These are phyloP conservation scores for Tilletiopsis washingtonensis DNA, from an alignment of 1,284 basidiomycete species.

Conservation along the genomic window DNA sequence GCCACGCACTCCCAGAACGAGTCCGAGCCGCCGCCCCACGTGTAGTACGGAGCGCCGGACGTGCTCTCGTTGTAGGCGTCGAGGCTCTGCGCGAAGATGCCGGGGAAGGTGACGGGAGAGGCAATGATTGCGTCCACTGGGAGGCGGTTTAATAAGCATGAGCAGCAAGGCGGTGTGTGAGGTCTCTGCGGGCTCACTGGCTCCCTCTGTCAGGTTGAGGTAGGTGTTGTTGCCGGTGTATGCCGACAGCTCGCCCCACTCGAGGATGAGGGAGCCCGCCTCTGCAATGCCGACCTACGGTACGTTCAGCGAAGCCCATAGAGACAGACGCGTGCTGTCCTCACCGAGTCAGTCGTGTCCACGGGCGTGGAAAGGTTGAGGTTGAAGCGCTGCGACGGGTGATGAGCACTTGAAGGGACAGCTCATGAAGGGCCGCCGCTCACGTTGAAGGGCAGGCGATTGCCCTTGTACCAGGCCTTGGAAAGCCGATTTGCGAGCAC, in stretches of 20 bases:
- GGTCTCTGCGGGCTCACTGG: too few relatives aligned
- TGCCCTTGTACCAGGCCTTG: slow-evolving; percentile 7
- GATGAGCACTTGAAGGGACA: not conserved
- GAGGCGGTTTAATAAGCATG: too few relatives aligned
- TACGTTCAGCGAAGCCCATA: too few relatives aligned
- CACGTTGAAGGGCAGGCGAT: slow-evolving; percentile 7
- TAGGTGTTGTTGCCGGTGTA: slow-evolving; percentile 28
- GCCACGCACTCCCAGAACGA: slow-evolving; percentile 24
- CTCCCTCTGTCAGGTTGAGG: not conserved
- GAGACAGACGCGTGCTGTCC: too few relatives aligned
- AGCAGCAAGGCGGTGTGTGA: too few relatives aligned
- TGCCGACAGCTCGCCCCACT: slow-evolving; percentile 25
- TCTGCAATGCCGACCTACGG: slow-evolving; percentile 34
- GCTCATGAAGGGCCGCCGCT: too few relatives aligned
- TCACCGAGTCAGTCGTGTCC: slow-evolving; percentile 9
- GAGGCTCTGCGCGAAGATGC: slow-evolving; percentile 19
- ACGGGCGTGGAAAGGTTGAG: slow-evolving; percentile 14
- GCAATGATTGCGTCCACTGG: too few relatives aligned
- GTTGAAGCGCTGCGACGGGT: slow-evolving; percentile 16
- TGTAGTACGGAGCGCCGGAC: slow-evolving; percentile 18
- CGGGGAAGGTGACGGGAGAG: slow-evolving; percentile 25
- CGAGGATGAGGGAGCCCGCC: slow-evolving; percentile 28
- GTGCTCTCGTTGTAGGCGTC: slow-evolving; percentile 8
- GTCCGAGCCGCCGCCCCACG: slow-evolving; percentile 39
- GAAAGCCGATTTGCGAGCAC: slow-evolving; percentile 2